Conservation (phyloP, 768 basidiomycete genomes). For the Boletus subcaerulescens region DNA sequence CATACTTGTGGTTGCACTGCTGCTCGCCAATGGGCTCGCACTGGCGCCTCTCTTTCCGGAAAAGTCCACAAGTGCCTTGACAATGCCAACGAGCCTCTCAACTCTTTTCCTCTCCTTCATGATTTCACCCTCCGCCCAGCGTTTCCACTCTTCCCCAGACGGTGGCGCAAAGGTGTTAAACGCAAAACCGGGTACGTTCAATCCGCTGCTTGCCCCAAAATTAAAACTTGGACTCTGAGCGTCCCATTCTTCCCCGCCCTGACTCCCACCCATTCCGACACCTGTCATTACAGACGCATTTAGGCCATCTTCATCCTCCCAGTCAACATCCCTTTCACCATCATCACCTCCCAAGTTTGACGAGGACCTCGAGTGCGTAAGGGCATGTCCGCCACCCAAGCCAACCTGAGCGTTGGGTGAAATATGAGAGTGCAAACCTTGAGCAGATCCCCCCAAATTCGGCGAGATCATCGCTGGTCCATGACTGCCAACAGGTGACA, state of each 20-base stretch:
- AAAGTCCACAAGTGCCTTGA: constrained; percentile 62
- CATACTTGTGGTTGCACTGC: background rate
- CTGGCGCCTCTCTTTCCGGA: constrained; percentile 40
- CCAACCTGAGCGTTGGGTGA: constrained; percentile 5
- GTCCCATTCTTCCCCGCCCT: constrained; percentile 26
- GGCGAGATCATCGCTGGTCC: constrained; percentile 2
- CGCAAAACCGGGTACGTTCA: constrained; percentile 12
- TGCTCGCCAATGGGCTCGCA: background rate
- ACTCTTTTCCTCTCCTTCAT: constrained; percentile 59
- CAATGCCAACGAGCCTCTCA: constrained; percentile 56
- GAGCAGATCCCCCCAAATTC: constrained; percentile 8
- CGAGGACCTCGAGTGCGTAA: constrained; percentile 27
- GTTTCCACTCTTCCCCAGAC: constrained; percentile 25
- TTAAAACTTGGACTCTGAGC: constrained; percentile 15
- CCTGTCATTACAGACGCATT: constrained; percentile 8
- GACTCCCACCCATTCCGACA: constrained; percentile 14
- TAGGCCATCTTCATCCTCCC: constrained; percentile 29
- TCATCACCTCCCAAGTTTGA: constrained; percentile 28
- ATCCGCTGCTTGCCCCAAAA: constrained; percentile 8
- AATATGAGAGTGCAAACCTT: constrained; percentile 8
- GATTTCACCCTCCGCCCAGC: constrained; percentile 37
- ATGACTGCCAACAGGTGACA: background rate
- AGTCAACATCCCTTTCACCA: constrained; percentile 25
- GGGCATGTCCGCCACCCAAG: constrained; percentile 15
- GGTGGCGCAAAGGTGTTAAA: constrained; percentile 7